These are phyloP conservation scores for Pestalotiopsis sp. DNA, from an alignment of 2,329 filamentous ascomycete species.

Conservation along the genomic window DNA sequence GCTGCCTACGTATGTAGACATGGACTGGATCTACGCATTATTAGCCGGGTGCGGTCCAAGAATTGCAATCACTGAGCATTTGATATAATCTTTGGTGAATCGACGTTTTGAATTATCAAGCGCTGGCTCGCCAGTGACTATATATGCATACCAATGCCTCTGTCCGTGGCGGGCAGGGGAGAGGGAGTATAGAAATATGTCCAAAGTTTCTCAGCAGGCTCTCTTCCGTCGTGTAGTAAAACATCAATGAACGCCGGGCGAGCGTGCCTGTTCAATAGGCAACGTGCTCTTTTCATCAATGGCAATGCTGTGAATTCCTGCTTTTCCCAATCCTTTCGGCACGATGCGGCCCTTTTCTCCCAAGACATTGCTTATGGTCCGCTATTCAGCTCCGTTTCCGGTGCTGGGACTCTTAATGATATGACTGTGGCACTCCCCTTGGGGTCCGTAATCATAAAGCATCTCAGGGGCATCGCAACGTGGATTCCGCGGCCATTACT, in stretches of 20 bases:
- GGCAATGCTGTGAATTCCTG: not conserved
- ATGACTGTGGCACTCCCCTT: not conserved
- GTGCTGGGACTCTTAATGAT: not conserved
- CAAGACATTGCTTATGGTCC: not conserved
- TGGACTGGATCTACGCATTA: too few species aligned
- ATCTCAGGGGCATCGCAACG: slow-evolving; percentile 3
- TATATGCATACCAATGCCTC: not conserved
- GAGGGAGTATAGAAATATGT: not conserved
- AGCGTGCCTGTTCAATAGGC: not conserved
- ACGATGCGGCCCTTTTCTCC: not conserved
- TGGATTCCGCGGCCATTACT: not conserved
- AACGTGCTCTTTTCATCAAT: not conserved
- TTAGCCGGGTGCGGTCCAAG: too few species aligned
- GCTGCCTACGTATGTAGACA: too few species aligned
- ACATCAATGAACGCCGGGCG: slow-evolving; percentile 5
- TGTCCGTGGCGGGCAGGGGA: not conserved
- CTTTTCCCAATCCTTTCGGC: slow-evolving; percentile 2
- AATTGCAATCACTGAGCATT: not conserved
- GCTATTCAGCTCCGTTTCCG: not conserved
- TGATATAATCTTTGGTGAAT: not conserved
- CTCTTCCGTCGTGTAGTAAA: not conserved
- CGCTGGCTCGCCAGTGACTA: not conserved
- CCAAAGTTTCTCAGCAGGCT: not conserved
- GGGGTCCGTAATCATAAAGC: not conserved
- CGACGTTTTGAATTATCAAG: not conserved